Evolutionary conservation across 139 green algal species (phyloP).

Genomic region (Chlamydomonas sp.): DNA sequence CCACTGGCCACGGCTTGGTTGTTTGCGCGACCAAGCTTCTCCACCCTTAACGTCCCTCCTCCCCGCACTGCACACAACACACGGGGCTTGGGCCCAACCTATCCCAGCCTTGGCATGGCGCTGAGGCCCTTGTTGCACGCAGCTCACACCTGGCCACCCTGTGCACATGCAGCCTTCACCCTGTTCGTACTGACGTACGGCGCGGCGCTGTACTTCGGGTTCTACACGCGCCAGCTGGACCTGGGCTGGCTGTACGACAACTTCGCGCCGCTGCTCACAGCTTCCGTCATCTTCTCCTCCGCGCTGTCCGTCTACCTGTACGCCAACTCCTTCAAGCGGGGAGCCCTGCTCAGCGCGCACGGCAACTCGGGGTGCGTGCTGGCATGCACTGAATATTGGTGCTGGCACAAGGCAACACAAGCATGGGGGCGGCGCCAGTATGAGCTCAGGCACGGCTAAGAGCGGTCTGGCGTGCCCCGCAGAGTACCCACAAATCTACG

Average conservation of each 20-base stretch:
- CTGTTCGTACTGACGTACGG: conserved; percentile 70
- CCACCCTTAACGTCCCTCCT: background rate
- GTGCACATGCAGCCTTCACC: conserved; percentile 63
- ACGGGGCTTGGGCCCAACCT: background rate
- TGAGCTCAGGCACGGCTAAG: too few relatives aligned
- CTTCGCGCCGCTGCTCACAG: conserved; percentile 83
- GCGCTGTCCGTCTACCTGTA: conserved; percentile 76
- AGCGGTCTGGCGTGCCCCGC: too few relatives aligned
- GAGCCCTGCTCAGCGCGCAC: conserved; percentile 58
- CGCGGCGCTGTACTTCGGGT: conserved; percentile 72
- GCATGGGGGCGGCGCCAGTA: too few relatives aligned
- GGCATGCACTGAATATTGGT: background rate
- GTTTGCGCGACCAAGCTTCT: too few relatives aligned
- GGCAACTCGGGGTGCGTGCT: conserved; percentile 55
- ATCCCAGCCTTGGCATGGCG: background rate
- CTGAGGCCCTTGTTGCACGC: background rate
- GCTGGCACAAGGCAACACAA: too few relatives aligned
- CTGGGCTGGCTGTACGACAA: conserved; percentile 83
- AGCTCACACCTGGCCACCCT: background rate
- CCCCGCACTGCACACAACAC: background rate
- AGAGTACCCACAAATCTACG: too few relatives aligned
- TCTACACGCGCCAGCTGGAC: conserved; percentile 55
- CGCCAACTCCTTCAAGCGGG: conserved; percentile 58
- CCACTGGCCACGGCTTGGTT: too few relatives aligned
- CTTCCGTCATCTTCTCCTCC: conserved; percentile 66